These are phyloP conservation scores for Plasmopara halstedii DNA, from an alignment of 352 stramenopile species.

Conservation along the genomic window DNA sequence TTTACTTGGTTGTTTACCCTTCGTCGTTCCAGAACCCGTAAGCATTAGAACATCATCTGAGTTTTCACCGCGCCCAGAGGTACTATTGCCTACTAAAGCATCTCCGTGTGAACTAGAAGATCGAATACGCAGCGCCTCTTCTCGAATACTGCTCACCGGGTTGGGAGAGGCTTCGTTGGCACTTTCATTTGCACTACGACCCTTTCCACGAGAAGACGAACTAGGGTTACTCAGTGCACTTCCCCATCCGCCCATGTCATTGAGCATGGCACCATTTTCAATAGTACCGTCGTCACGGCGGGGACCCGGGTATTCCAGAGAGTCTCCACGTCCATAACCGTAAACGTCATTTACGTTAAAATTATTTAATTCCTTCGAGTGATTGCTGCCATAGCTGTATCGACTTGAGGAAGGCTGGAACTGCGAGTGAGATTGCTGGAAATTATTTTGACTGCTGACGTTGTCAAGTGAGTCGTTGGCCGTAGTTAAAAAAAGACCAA, in stretches of 20 bases:
- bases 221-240: slow-evolving; percentile 15
- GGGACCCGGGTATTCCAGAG: slow-evolving; percentile 20
- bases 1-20: slow-evolving; percentile 18
- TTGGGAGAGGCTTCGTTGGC: slow-evolving; percentile 5
- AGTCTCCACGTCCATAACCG: slow-evolving; percentile 30
- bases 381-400: slow-evolving; percentile 15
- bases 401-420: slow-evolving; percentile 10
- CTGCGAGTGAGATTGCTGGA: slow-evolving; percentile 14
- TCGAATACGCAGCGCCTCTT: slow-evolving; percentile 58
- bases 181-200: slow-evolving; percentile 15
- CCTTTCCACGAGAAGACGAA: slow-evolving; percentile 12
- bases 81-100: slow-evolving; percentile 16
- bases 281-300: slow-evolving; percentile 19
- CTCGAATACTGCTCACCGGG: slow-evolving; percentile 47
- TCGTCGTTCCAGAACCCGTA: slow-evolving; percentile 12
- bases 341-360: slow-evolving; percentile 35
- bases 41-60: slow-evolving; percentile 26
- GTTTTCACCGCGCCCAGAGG: slow-evolving; percentile 15
- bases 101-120: slow-evolving; percentile 38
- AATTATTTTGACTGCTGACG: slow-evolving; percentile 16
- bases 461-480: slow-evolving; percentile 28
- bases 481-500: slow-evolving; percentile 60
- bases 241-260: slow-evolving; percentile 27
- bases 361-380: slow-evolving; percentile 23
- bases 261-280: slow-evolving; percentile 27